phyloP scores from a whole-genome alignment of 352 stramenopile species.

The Elongisporangium undulatum region DNA sequence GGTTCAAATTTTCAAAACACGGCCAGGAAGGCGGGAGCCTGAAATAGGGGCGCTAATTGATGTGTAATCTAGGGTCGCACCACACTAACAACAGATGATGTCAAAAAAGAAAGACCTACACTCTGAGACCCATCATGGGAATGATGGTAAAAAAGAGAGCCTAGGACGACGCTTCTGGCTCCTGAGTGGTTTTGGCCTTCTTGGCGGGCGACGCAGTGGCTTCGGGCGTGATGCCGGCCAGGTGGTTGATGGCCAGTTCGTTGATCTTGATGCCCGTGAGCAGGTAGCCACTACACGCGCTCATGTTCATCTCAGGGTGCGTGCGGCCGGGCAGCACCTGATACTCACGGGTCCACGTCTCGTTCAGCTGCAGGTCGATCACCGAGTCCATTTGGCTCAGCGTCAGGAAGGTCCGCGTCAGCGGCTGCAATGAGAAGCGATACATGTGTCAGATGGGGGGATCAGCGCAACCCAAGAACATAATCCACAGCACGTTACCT shows the following conservation, averaged over 20 bases:
- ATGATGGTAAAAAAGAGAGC: not conserved
- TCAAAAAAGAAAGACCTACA: not conserved
- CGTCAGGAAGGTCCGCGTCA: conserved; percentile 87
- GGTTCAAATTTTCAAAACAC: not conserved
- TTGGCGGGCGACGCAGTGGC: not conserved
- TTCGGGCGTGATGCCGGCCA: not conserved
- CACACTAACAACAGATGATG: not conserved
- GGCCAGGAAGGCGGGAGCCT: not conserved
- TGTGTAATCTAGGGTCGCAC: not conserved
- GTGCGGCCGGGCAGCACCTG: conserved; percentile 92
- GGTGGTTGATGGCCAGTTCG: conserved; percentile 8
- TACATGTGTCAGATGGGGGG: not conserved
- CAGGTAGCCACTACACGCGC: conserved; percentile 93
- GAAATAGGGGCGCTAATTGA: not conserved
- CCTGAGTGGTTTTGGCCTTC: not conserved
- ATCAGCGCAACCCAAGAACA: not conserved
- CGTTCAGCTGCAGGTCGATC: conserved; percentile 92
- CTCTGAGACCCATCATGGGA: not conserved
- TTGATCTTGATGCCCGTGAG: conserved; percentile 92
- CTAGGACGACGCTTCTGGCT: not conserved
- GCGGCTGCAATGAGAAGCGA: conserved; percentile 43
- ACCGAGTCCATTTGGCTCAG: conserved; percentile 89
- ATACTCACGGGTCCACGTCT: conserved; percentile 96
- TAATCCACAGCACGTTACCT: conserved; percentile 21
- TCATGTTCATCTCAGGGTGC: conserved; percentile 97